Base-by-base conservation (phyloP, 169 alveolate species). In the Cryptosporidium muris region DNA sequence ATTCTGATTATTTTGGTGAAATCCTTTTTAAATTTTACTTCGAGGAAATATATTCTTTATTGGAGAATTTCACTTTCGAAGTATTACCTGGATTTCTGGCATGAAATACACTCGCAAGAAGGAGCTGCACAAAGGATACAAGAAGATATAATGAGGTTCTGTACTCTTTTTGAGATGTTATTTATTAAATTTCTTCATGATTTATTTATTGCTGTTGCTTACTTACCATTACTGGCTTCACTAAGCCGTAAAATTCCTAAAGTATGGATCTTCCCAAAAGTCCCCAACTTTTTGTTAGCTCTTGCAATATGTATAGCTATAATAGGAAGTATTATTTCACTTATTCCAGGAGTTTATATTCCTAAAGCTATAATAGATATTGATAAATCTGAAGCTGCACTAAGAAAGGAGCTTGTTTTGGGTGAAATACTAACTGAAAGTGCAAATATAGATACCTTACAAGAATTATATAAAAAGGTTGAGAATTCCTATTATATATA, bases 101-200 rank as follows among this genome's bases (percentile, higher is more conserved):
- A 68, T 36, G 42, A 43, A 4, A 54, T 68, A 25, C 51, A 68
- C 66, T 43, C 47, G n/a, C 40, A 54, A 5, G 82, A 68, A 42
- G 82, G 82, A n/a, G 82, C 47, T 3, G 52, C 82, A 9, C 82
- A 68, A 63, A 52, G 82, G 40, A 56, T 68, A 25, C 82, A 68
- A 34, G 82, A 68, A 56, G 82, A 68, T 36, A 68, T 56, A 14
- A 68, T 68, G 82, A 52, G 82, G 8, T 68, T 25, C 58, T 68
- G 82, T 49, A 56, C 25, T 14, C 56, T 68, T 25, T 68, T 54
- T 9, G 82, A 68, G 58, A 52, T 42, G 60, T 25, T 68, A 11
- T 16, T 56, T 34, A 38, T 68, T 16, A 54, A 54, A 43, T 48
- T 68, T 2, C 16, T 56, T 14, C 82, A 68, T 3, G 82, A 68